Percentiles rank a stretch among this genome's conserved stretches.
Evolutionary conservation across 2,329 filamentous ascomycete species (phyloP).

Genomic region (Aspergillus sp.): DNA sequence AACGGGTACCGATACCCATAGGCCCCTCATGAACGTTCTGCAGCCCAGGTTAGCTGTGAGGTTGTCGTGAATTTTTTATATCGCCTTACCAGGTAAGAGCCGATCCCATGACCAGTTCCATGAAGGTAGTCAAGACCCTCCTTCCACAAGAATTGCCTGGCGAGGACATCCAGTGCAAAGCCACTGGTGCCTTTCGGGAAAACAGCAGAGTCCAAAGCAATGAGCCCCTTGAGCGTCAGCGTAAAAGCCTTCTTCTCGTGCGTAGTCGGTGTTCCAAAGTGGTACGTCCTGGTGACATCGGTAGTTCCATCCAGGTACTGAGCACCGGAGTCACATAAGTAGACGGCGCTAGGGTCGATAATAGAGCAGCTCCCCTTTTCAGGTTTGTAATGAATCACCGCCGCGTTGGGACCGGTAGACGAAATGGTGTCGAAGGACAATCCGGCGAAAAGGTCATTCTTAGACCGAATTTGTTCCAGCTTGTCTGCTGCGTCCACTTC

Average conservation of each 20-base stretch:
- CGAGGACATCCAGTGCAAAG: constrained; percentile 80
- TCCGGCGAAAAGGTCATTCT: constrained; percentile 69
- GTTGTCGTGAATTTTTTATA: not conserved
- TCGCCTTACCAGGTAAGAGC: constrained; percentile 61
- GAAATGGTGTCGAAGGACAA: constrained; percentile 95
- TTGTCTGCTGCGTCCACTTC: constrained; percentile 91
- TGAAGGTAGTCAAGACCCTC: constrained; percentile 91
- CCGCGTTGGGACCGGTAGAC: constrained; percentile 84
- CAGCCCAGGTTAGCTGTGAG: constrained; percentile 9
- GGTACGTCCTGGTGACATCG: constrained; percentile 85
- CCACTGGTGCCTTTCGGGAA: constrained; percentile 95
- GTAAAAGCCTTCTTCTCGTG: constrained; percentile 88
- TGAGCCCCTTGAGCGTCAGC: constrained; percentile 87
- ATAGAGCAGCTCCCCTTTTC: constrained; percentile 71
- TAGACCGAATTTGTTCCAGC: constrained; percentile 56
- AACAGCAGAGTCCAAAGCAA: constrained; percentile 73
- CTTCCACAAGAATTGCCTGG: constrained; percentile 87
- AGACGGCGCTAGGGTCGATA: constrained; percentile 78
- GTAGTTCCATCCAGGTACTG: constrained; percentile 95
- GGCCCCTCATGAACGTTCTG: constrained; percentile 92
- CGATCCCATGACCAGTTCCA: constrained; percentile 91
- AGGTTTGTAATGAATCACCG: constrained; percentile 91
- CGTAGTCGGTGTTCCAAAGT: constrained; percentile 76
- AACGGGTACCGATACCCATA: constrained; percentile 86
- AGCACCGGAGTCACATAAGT: constrained; percentile 95